Base-by-base conservation (phyloP, 23 red algal species). In the Agarophyton chilense region DNA sequence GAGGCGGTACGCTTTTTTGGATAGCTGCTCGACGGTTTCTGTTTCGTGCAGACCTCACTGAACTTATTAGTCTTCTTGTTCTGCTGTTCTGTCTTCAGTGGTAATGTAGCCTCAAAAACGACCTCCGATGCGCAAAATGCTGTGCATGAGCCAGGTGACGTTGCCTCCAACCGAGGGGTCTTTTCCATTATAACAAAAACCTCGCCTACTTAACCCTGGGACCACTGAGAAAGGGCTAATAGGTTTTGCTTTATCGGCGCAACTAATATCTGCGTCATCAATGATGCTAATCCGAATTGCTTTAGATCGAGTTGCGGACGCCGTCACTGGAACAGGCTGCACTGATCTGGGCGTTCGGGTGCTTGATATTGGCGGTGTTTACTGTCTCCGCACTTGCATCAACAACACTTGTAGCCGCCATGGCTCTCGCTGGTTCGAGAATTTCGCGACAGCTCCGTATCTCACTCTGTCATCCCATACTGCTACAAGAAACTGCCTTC, bases 201-300 rank as follows among this genome's bases (percentile, higher is more conserved):
- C 25, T 6, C 90, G 90, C n/a, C 52, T 93, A 25, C 29, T 93
- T 26, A 46, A 45, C 28, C 54, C 93, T 31, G 94, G 81, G 25
- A 47, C 45, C 41, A 81, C 81, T 0, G 94, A 96, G 64, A 64
- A 57, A 18, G n/a, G 57, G 21, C 82, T 90, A n/a, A 44, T 96
- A 14, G 72, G 88, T 18, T 83, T 96, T 22, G 96, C 96, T 2
- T 75, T 98, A 28, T 51, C 72, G n/a, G 88, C 92, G 3, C 96
- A 98, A 63, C 79, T 94, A 38, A 68, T 94, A 25, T 95, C 96
- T 38, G 88, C 93, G 32, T 87, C 84, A 52, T 86, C 93, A 19
- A 92, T 93, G 22, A 95, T 95, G 88, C 67, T 91, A 43, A 95
- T 98, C 63, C 96, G 92, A 2, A 52, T 98, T 14, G 96, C 93